Conservation (phyloP, 305 asterid genomes). For the Fraxinus baroniana region DNA sequence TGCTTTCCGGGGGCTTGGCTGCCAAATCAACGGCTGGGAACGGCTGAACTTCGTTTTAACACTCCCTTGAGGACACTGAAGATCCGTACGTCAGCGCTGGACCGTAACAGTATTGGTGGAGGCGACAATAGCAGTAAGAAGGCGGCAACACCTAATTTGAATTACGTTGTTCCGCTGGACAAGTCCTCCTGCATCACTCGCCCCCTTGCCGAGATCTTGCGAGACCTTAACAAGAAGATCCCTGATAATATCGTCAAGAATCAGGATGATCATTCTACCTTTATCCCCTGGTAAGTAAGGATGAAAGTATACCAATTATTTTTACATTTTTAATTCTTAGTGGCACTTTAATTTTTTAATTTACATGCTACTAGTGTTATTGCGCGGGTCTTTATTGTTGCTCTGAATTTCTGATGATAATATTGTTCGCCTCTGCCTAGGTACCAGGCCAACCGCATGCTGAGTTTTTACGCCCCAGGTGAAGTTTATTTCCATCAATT, state of each 20-base stretch:
- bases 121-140: slow-evolving; percentile 47
- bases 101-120: slow-evolving; percentile 28
- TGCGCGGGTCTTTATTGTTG: not conserved
- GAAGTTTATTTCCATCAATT: slow-evolving; percentile 21
- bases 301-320: not conserved
- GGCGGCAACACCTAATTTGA: slow-evolving; percentile 64
- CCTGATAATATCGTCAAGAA: slow-evolving; percentile 79
- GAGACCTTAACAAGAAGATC: slow-evolving; percentile 86
- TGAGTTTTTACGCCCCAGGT: slow-evolving; percentile 99
- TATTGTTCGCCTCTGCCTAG: slow-evolving; percentile 36
- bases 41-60: slow-evolving; percentile 25
- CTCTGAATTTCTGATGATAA: slow-evolving; percentile 17
- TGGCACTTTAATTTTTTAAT: not conserved
- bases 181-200: slow-evolving; percentile 82
- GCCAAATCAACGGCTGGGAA: slow-evolving; percentile 23
- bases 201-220: slow-evolving; percentile 86
- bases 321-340: not conserved
- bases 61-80: slow-evolving; percentile 33
- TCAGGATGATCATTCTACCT: slow-evolving; percentile 52
- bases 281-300: slow-evolving; percentile 65
- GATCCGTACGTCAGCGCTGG: slow-evolving; percentile 47
- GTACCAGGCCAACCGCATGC: slow-evolving; percentile 96
- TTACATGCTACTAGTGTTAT: not conserved
- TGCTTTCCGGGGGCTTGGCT: slow-evolving; percentile 28
- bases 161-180: slow-evolving; percentile 84